Evolutionary conservation across 192 early-diverging fungal species (phyloP).

Genomic region (Podila horticola): DNA sequence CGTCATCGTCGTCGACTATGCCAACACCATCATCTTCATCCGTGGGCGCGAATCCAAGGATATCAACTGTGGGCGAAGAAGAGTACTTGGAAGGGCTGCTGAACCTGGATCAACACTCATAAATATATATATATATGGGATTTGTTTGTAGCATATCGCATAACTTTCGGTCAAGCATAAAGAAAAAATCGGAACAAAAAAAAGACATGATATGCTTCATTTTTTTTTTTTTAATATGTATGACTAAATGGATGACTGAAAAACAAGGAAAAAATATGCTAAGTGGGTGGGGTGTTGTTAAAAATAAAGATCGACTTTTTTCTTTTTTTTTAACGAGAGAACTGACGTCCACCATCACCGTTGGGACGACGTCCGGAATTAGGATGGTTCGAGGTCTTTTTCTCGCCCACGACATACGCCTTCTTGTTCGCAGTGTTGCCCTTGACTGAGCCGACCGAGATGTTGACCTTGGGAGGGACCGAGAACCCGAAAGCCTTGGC

Average conservation of each 20-base stretch:
- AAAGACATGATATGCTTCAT: neutral
- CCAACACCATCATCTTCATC: neutral
- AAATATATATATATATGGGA: neutral
- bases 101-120: conserved; percentile 15
- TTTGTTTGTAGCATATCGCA: neutral
- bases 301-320: neutral
- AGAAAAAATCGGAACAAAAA: too few species aligned
- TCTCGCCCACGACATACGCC: conserved; percentile 48
- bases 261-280: neutral
- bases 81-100: conserved; percentile 31
- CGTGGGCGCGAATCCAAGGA: conserved; percentile 27
- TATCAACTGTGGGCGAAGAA: conserved; percentile 27
- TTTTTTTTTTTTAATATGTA: neutral
- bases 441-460: conserved; percentile 60
- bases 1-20: neutral
- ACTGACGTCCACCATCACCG: conserved; percentile 48
- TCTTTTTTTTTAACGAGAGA: conserved; percentile 31
- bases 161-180: too few species aligned
- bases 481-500: conserved; percentile 96
- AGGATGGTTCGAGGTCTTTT: conserved; percentile 44
- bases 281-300: neutral
- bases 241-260: conserved; percentile 7
- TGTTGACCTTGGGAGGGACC: conserved; percentile 95
- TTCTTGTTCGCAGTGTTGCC: conserved; percentile 47
- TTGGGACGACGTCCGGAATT: conserved; percentile 33